These are phyloP conservation scores for Claviceps lovelessii DNA, from an alignment of 2,329 filamentous ascomycete genomes.

Conservation along the genomic window DNA sequence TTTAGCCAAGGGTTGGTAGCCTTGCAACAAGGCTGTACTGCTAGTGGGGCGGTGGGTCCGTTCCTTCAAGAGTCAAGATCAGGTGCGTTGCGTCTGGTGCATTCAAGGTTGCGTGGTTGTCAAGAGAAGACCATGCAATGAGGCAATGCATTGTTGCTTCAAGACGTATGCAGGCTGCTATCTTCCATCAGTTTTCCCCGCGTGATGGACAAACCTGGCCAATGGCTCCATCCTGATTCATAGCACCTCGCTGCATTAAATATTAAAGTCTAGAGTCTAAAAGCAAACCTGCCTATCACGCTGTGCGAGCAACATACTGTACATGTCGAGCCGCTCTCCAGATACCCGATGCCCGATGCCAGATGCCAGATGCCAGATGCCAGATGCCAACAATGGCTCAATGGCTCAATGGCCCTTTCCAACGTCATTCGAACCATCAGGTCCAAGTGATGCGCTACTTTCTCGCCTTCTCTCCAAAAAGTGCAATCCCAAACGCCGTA, in stretches of 20 bases:
- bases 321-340: not conserved
- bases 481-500: too few relatives aligned
- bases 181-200: too few relatives aligned
- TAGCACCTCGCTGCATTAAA: not conserved
- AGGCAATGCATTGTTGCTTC: not conserved
- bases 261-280: not conserved
- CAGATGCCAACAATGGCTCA: not conserved
- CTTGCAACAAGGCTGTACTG: constrained; percentile 10
- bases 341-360: not conserved
- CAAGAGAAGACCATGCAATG: not conserved
- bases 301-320: not conserved
- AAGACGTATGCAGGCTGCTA: too few relatives aligned
- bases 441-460: too few relatives aligned
- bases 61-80: too few relatives aligned
- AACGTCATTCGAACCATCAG: too few relatives aligned
- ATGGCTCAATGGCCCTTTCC: too few relatives aligned
- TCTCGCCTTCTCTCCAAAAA: too few relatives aligned
- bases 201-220: too few relatives aligned
- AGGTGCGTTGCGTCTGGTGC: too few relatives aligned
- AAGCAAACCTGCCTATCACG: not conserved
- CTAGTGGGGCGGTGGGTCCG: constrained; percentile 5
- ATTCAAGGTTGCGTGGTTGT: too few relatives aligned
- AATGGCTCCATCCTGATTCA: too few relatives aligned
- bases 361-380: not conserved
- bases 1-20: constrained; percentile 7